Evolutionary conservation across 768 basidiomycete species (phyloP), one percentile per base, ranked within the genome.

Genomic region (Pleurotus tuoliensis): DNA sequence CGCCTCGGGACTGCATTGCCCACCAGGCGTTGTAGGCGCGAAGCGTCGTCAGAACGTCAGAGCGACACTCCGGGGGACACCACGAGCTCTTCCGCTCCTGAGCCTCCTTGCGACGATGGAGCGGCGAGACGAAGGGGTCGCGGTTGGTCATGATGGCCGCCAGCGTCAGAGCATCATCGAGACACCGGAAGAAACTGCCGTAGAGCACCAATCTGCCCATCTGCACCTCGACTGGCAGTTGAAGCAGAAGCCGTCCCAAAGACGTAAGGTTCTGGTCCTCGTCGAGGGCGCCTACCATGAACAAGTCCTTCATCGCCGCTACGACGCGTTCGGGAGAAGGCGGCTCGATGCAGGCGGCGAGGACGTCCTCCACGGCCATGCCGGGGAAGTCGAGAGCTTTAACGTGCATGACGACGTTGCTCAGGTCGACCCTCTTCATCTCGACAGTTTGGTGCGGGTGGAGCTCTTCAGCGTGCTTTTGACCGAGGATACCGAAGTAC

Each of bases 401-500:
- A 69, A 98, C 83, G 67, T 94, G 94, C 94, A 98, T 98, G 13
- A 96, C 92, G 47, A 95, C 88, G 65, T 94, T 93, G 63, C 85
- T 90, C 62, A 96, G 68, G 69, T 94, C 93, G 11, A 88, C 83
- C 34, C 94, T 81, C 67, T 92, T 92, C 94, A 98, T 98, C 75
- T 97, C 95, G 38, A 97, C 95, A 1, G 86, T 86, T 68, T 94
- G 93, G 66, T 96, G 87, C 24, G 90, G 81, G 51, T 83, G 78
- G 47, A 98, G 76, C 9, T 74, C 70, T 13, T 73, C 73, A 2
- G 86, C 82, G 52, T 87, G 84, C 12, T 73, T 70, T 56, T 78
- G 78, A 48, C 91, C 81, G 25, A 97, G 69, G 47, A 98, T 80
- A 38, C 93, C 92, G 67, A 80, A 97, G 71, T 98, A 98, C 66